Base-by-base conservation (phyloP, 1,139 yeast genomes). In the Geotrichum carabidarum region DNA sequence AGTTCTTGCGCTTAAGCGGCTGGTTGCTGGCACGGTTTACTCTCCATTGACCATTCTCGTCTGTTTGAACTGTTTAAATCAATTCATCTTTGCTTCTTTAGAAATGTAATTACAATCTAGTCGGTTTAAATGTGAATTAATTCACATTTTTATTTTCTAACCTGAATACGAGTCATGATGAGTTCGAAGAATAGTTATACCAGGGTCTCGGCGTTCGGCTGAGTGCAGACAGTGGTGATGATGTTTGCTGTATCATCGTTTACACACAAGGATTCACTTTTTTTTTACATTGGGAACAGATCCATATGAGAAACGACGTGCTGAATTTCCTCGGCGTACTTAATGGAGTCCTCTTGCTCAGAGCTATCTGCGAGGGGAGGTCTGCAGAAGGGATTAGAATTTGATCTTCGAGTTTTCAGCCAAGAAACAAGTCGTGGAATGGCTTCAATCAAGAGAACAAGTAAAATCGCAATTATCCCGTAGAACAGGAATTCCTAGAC, bases 181-280 rank as follows among this genome's bases (percentile, higher is more conserved):
- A 22, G 27, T 3, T 3, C 3, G 5, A 22, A 22, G 27, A 22
- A 22, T 22, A 22, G 27, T 22, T 22, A 22, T 22, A 5, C 27
- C 27, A 22, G 27, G 27, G 3, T 22, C 27, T 22, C 27, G 27
- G 17, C 67, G 57, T 31, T 67, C 69, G 1, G 61, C 47, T 15
- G 63, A 2, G 68, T 62, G 35, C 69, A 53, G 6, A 59, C 63
- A 2, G 66, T 66, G 2, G 68, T 63, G 27, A 67, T 66, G 22
- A 65, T 57, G 12, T 55, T 54, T 12, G 27, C 9, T 8, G 8
- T 2, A 35, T 31, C 36, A 17, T 22, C 2, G 44, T 37, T 37
- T 42, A 14, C 40, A 43, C 11, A 36, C 37, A 45, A 60, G 53
- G 6, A 60, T 7, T 42, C 27, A 42, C n/a, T 32, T n/a, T 22